Conservation (phyloP, 164 flowering plant species). For the Stephania cephalantha region DNA sequence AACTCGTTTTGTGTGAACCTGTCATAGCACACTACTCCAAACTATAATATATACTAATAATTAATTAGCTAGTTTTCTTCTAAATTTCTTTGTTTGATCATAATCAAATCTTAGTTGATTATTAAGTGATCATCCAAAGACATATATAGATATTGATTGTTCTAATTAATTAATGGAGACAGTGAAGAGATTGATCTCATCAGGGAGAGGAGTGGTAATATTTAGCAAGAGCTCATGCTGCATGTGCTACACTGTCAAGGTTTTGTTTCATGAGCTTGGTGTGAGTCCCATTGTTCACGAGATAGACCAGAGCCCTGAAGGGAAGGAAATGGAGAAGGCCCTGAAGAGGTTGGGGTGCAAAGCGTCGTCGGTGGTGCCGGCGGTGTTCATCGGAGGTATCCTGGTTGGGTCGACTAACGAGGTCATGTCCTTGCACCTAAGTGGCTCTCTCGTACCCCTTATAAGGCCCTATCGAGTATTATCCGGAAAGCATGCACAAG, state of each 20-base stretch:
- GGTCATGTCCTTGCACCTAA: slow-evolving; percentile 4
- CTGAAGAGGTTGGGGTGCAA: slow-evolving; percentile 25
- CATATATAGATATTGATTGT: too few species aligned
- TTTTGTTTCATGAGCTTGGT: slow-evolving; percentile 45
- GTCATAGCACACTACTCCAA: too few species aligned
- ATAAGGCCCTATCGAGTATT: background rate
- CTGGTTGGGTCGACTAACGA: slow-evolving; percentile 4
- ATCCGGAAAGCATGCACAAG: background rate
- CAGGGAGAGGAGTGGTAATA: slow-evolving; percentile 19
- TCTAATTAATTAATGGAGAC: slow-evolving; percentile 18
- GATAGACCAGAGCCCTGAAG: slow-evolving; percentile 39
- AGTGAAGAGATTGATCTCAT: slow-evolving; percentile 31
- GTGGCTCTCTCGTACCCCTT: background rate
- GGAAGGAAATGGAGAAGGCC: slow-evolving; percentile 49
- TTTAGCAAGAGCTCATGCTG: slow-evolving; percentile 24
- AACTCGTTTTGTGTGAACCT: too few species aligned
- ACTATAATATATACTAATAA: too few species aligned
- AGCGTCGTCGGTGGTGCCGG: slow-evolving; percentile 22
- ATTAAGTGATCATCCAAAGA: too few species aligned
- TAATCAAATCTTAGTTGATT: too few species aligned
- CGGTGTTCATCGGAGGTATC: slow-evolving; percentile 1
- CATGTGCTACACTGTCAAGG: slow-evolving; percentile 52
- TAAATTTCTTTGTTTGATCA: too few species aligned
- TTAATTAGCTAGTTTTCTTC: too few species aligned
- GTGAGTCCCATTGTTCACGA: slow-evolving; percentile 42